Evolutionary conservation across 1,284 basidiomycete species (phyloP).

Genomic region (Irpex sp.): DNA sequence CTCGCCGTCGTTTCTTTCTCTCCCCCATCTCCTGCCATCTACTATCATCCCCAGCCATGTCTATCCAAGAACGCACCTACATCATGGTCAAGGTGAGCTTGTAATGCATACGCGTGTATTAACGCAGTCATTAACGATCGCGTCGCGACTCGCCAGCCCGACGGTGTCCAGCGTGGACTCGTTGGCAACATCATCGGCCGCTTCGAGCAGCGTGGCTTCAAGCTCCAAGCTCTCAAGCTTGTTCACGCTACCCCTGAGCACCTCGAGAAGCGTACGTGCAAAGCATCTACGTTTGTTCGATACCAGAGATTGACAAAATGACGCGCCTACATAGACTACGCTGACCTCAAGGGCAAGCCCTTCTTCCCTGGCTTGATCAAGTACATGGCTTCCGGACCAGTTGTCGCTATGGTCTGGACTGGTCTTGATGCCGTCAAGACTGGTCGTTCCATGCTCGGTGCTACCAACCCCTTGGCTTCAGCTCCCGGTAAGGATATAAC

Average conservation of each 20-base stretch:
- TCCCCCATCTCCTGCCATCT: slow-evolving; percentile 28
- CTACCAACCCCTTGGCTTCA: slow-evolving; percentile 95
- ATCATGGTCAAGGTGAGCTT: slow-evolving; percentile 81
- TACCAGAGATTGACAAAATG: too few relatives aligned
- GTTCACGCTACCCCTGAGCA: slow-evolving; percentile 73
- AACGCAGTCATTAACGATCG: slow-evolving; percentile 4
- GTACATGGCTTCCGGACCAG: slow-evolving; percentile 95
- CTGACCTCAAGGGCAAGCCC: slow-evolving; percentile 84
- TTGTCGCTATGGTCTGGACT: slow-evolving; percentile 96
- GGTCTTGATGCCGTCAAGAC: slow-evolving; percentile 97
- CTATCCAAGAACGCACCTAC: slow-evolving; percentile 73
- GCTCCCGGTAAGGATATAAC: slow-evolving; percentile 56
- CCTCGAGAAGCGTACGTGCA: slow-evolving; percentile 76
- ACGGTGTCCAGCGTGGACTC: slow-evolving; percentile 95
- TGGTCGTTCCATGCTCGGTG: slow-evolving; percentile 92
- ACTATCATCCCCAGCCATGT: slow-evolving; percentile 41
- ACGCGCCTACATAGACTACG: slow-evolving; percentile 67
- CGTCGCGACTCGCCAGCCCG: slow-evolving; percentile 59
- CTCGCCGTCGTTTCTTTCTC: slow-evolving; percentile 27
- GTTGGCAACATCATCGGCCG: slow-evolving; percentile 91
- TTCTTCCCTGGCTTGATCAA: slow-evolving; percentile 94
- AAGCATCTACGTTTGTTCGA: too few relatives aligned
- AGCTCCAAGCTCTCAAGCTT: slow-evolving; percentile 89
- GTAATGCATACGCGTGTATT: slow-evolving; percentile 1
- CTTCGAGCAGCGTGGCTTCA: slow-evolving; percentile 96